Conservation (phyloP, 352 stramenopile species). For the Globisporangium irregulare region DNA sequence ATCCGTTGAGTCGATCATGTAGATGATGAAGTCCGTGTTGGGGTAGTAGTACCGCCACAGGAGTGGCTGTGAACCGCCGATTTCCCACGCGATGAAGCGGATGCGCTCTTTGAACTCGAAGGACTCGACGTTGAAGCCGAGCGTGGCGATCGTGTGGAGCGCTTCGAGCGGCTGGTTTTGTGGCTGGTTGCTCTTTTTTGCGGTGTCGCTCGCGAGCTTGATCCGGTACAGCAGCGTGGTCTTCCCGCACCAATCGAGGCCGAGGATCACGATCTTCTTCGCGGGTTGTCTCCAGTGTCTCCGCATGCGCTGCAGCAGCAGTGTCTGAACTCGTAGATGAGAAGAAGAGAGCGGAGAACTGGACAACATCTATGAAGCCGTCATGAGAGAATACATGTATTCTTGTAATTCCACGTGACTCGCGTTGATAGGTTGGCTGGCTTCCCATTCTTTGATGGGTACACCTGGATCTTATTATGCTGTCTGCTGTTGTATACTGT, state of each 20-base stretch:
- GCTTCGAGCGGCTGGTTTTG: background rate
- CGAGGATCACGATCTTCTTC: conserved; percentile 23
- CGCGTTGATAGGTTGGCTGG: too few relatives aligned
- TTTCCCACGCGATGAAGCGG: conserved; percentile 18
- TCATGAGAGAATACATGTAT: too few relatives aligned
- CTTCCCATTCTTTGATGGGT: too few relatives aligned
- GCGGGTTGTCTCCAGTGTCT: background rate
- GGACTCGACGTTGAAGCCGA: conserved; percentile 28
- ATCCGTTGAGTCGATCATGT: conserved; percentile 29
- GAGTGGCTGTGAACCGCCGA: conserved; percentile 22
- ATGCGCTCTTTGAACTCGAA: conserved; percentile 12
- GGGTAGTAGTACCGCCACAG: conserved; percentile 35
- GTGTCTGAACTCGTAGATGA: background rate
- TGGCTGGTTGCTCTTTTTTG: conserved; percentile 1
- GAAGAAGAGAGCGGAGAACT: background rate
- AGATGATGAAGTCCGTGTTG: conserved; percentile 28
- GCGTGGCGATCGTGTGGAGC: conserved; percentile 19
- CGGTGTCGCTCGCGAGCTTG: conserved; percentile 13
- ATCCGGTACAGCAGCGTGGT: conserved; percentile 33
- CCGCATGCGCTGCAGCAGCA: background rate
- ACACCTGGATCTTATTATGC: too few relatives aligned
- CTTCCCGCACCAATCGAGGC: conserved; percentile 27
- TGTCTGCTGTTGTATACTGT: too few relatives aligned
- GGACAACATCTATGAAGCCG: too few relatives aligned
- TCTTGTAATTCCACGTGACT: too few relatives aligned